Conservation (phyloP, 169 alveolate genomes). For the Neospora caninum region DNA sequence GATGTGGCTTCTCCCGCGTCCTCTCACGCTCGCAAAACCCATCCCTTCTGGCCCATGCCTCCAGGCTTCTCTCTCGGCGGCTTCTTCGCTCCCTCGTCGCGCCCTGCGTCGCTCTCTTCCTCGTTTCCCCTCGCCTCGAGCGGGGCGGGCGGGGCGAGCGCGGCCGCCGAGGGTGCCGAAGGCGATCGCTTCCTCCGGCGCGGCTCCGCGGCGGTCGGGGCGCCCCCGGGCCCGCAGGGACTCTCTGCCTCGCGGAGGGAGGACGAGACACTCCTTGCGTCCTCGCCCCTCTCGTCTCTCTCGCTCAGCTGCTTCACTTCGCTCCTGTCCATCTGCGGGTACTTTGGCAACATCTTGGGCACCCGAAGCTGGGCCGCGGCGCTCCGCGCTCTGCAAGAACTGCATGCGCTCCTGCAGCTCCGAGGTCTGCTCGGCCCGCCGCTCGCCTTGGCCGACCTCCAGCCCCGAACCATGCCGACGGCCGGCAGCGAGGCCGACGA, state of each 20-base stretch:
- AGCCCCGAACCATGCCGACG: background rate
- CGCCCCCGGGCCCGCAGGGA: background rate
- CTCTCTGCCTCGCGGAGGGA: background rate
- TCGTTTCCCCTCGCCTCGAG: background rate
- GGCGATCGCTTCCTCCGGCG: too few relatives aligned
- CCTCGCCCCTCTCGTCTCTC: background rate
- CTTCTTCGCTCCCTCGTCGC: background rate
- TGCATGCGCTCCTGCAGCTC: background rate
- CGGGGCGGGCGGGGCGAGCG: background rate
- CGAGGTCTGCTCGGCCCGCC: background rate
- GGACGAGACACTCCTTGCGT: background rate
- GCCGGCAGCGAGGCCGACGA: background rate
- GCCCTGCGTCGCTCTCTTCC: background rate
- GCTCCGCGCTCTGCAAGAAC: background rate
- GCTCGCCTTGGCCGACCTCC: background rate
- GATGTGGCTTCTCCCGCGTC: background rate
- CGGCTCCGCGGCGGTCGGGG: background rate
- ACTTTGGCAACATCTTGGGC: background rate
- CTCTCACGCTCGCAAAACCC: background rate
- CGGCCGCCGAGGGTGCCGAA: background rate
- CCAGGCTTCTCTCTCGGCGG: background rate
- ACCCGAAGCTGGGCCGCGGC: background rate
- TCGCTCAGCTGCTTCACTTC: conserved; percentile 10
- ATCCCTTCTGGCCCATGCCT: background rate
- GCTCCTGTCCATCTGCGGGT: conserved; percentile 13